Evolutionary conservation across 2,329 filamentous ascomycete genomes (phyloP), one percentile per base, ranked within the genome.

Genomic region (Graphilbum fragrans): DNA sequence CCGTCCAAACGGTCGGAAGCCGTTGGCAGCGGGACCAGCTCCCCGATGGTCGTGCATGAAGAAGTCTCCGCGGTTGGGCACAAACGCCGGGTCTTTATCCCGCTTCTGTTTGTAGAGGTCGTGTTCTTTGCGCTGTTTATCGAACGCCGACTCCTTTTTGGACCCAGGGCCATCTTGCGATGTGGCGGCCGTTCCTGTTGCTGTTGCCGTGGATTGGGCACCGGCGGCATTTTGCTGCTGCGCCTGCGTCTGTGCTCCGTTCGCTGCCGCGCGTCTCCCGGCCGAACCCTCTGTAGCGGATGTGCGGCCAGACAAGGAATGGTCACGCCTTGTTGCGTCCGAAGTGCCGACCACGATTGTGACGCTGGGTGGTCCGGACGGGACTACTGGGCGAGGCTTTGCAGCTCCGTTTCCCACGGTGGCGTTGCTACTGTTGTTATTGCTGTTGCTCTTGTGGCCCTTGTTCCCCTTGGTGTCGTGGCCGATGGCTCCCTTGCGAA

Each of bases 31-130:
- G 35, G 80, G 74, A n/a, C 82, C 82, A 42, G 82, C 76, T 52
- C 86, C 80, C 47, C 86, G 77, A 55, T 92, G 86, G 58, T 96
- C 92, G 60, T 96, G 90, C 77, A 96, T 87, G 66, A 95, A 96
- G 68, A 96, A 96, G 47, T 85, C 82, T 45, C 92, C 92, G 50
- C 90, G 73, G 55, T 93, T 95, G 41, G 92, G 90, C 42, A 95
- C 90, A 62, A 94, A 94, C 11, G 88, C 80, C 29, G 90, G 90
- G 58, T 94, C 86, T 52, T 86, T 80, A 56, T 94, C 86, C 52
- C 86, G 76, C 59, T 85, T 85, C 63, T 82, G 86, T 63, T 82
- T 80, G 64, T 94, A 93, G 55, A 94, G 86, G 49, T 94, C 87
- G 54, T 94, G 86, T 55, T 95, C 88, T 51, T 83, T 79, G 49